phyloP scores from a whole-genome alignment of 2,329 filamentous ascomycete genomes.

The Monosporascus sp. region DNA sequence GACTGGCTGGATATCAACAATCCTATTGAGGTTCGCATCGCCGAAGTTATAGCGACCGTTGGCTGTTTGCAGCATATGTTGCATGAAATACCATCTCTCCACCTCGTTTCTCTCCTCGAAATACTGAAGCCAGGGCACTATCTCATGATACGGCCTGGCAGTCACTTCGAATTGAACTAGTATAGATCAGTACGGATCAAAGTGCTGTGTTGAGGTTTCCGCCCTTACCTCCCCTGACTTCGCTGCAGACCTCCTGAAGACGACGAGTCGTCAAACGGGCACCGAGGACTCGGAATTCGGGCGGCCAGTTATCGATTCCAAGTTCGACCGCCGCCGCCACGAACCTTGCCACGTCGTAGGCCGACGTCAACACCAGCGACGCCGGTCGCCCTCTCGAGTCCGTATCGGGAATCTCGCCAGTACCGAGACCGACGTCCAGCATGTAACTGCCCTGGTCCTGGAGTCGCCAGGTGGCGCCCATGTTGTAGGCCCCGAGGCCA shows the following conservation, averaged over 20 bases:
- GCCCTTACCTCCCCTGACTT: slow-evolving; percentile 42
- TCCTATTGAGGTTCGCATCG: slow-evolving; percentile 53
- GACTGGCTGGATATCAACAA: slow-evolving; percentile 40
- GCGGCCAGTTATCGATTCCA: slow-evolving; percentile 55
- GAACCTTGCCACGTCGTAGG: slow-evolving; percentile 65
- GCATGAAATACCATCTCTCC: slow-evolving; percentile 46
- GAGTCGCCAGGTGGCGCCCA: slow-evolving; percentile 52
- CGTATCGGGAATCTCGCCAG: slow-evolving; percentile 56
- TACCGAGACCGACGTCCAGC: slow-evolving; percentile 52
- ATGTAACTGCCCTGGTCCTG: slow-evolving; percentile 59
- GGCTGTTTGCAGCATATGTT: slow-evolving; percentile 61
- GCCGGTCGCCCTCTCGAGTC: slow-evolving; percentile 43
- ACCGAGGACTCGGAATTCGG: slow-evolving; percentile 64
- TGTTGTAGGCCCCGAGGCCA: slow-evolving; percentile 54
- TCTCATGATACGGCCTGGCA: slow-evolving; percentile 33
- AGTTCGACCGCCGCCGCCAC: slow-evolving; percentile 64
- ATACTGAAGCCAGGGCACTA: slow-evolving; percentile 33
- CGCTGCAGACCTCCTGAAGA: slow-evolving; percentile 46
- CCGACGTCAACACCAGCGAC: slow-evolving; percentile 62
- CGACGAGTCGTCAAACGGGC: slow-evolving; percentile 57
- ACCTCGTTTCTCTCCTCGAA: slow-evolving; percentile 43
- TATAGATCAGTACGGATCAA: slow-evolving; percentile 13
- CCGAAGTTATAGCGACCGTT: slow-evolving; percentile 63
- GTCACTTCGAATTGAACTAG: slow-evolving; percentile 33
- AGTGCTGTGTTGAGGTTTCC: slow-evolving; percentile 2